Evolutionary conservation across 495 filamentous ascomycete species (phyloP).

Genomic region (Astrocystis sublimbata): DNA sequence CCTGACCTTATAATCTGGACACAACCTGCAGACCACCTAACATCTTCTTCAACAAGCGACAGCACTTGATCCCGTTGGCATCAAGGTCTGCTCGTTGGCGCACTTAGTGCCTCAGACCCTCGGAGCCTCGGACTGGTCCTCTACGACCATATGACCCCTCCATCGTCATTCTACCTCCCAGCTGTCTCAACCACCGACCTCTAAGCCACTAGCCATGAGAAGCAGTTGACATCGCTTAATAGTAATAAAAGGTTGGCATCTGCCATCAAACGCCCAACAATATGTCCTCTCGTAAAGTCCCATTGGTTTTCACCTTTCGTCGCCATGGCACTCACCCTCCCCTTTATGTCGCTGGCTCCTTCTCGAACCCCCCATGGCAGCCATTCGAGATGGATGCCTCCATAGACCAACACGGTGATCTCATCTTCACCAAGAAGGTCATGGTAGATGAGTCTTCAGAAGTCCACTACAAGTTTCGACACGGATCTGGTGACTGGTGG

Average conservation of each 20-base stretch:
- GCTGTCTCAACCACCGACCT: neutral
- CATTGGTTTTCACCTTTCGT: constrained; percentile 58
- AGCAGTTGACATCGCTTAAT: neutral
- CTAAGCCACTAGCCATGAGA: neutral
- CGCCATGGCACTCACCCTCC: constrained; percentile 59
- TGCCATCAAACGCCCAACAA: constrained; percentile 16
- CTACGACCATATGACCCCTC: neutral
- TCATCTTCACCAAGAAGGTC: constrained; percentile 50
- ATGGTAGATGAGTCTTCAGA: constrained; percentile 45
- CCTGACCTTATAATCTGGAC: neutral
- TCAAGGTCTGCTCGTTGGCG: neutral
- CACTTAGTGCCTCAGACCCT: neutral
- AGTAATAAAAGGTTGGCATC: neutral
- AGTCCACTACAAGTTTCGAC: constrained; percentile 70
- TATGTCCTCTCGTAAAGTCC: constrained; percentile 42
- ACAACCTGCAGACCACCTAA: neutral
- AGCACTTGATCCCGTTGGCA: neutral
- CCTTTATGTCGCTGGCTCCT: constrained; percentile 65
- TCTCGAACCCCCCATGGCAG: constrained; percentile 65
- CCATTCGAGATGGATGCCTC: constrained; percentile 58
- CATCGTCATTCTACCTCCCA: neutral
- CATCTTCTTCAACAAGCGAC: neutral
- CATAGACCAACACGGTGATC: constrained; percentile 42
- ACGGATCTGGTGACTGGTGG: constrained; percentile 66
- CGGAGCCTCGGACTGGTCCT: neutral